phyloP scores from a whole-genome alignment of 306 rosid species.

The Prunus fruticosa region DNA sequence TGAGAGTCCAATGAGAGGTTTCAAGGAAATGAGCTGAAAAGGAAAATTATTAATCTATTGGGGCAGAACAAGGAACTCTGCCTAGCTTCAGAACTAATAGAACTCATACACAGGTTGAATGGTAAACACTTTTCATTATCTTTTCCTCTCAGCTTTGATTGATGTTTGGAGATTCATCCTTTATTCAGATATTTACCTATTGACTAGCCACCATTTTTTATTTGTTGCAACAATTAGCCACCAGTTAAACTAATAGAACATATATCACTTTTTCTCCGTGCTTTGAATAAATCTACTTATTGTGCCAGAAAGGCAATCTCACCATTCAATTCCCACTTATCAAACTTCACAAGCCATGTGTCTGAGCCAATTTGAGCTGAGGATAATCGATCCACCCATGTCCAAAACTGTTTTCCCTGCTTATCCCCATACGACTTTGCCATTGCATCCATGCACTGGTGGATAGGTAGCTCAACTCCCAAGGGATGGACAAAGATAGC shows the following conservation, averaged over 20 bases:
- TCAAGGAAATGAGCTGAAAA: neutral
- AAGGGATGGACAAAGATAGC: constrained; percentile 52
- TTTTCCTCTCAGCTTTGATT: neutral
- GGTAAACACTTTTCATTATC: neutral
- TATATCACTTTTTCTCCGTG: no score
- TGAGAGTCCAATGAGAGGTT: neutral
- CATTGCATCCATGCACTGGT: constrained; percentile 33
- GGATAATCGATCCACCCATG: constrained; percentile 62
- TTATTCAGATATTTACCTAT: neutral
- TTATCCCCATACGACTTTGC: constrained; percentile 33
- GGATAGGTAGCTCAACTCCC: constrained; percentile 38
- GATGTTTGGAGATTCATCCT: neutral
- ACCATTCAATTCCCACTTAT: constrained; percentile 75
- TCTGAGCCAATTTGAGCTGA: constrained; percentile 50
- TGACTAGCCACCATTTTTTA: no score
- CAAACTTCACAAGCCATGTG: constrained; percentile 67
- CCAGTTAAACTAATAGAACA: neutral
- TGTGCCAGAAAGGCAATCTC: constrained; percentile 21
- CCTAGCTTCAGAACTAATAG: neutral
- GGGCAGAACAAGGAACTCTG: neutral
- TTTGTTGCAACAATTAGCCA: no score
- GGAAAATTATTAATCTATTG: neutral
- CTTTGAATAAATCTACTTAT: neutral
- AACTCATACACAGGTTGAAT: neutral
- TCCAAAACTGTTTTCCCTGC: constrained; percentile 43